Conservation (phyloP, 805 yeast genomes). For the Yamadazyma sp. region DNA sequence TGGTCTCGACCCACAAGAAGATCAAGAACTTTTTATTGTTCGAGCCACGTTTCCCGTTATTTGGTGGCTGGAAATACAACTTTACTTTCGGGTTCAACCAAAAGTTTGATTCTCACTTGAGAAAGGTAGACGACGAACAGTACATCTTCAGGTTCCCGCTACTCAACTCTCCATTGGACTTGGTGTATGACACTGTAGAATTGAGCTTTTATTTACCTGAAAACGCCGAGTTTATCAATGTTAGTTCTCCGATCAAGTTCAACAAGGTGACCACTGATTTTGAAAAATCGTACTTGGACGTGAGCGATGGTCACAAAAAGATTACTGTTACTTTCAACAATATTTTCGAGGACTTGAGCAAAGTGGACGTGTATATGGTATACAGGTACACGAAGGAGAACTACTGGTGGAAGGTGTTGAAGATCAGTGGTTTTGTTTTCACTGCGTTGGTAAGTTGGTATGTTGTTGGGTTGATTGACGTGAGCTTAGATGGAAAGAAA, state of each 20-base stretch:
- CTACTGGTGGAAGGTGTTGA: constrained; percentile 63
- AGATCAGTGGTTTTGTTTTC: constrained; percentile 62
- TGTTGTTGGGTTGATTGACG: constrained; percentile 37
- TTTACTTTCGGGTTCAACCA: constrained; percentile 95
- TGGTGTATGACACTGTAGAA: constrained; percentile 61
- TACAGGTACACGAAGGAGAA: constrained; percentile 59
- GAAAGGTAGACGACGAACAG: constrained; percentile 37
- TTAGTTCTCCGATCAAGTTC: constrained; percentile 55
- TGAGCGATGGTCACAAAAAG: constrained; percentile 74
- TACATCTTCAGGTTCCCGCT: constrained; percentile 69
- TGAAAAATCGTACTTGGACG: constrained; percentile 68
- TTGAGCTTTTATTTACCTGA: constrained; percentile 80
- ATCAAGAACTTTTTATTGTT: constrained; percentile 50
- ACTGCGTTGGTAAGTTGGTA: constrained; percentile 58
- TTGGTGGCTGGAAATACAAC: constrained; percentile 95
- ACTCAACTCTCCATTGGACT: constrained; percentile 67
- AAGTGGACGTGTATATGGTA: constrained; percentile 54
- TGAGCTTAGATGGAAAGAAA: constrained; percentile 14
- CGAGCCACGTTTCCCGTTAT: constrained; percentile 88
- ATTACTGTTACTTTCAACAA: constrained; percentile 59
- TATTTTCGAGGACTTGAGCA: constrained; percentile 66
- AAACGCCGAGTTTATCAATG: constrained; percentile 62
- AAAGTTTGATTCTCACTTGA: constrained; percentile 53
- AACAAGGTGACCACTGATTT: constrained; percentile 25
- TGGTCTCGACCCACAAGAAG: constrained; percentile 73